phyloP scores from a whole-genome alignment of 257 asterid species.

The Prunella vulgaris region DNA sequence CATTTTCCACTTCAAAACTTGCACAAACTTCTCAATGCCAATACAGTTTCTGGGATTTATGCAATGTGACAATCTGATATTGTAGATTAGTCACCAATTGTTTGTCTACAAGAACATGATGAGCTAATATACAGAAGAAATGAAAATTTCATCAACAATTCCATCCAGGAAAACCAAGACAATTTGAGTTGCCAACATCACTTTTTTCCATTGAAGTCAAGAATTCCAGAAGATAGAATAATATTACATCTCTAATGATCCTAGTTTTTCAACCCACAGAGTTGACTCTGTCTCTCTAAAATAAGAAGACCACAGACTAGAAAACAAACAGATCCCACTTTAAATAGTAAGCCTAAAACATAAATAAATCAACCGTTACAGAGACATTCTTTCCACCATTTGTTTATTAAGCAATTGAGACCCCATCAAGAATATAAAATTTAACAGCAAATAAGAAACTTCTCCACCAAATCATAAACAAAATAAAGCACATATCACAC shows the following conservation, averaged over 20 bases:
- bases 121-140: neutral
- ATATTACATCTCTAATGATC: neutral
- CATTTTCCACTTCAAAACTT: neutral
- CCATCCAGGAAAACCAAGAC: neutral
- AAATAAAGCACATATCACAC: neutral
- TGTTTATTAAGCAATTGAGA: neutral
- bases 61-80: too few species aligned
- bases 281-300: neutral
- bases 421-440: constrained; percentile 16
- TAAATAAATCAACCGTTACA: constrained; percentile 7
- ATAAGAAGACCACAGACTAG: neutral
- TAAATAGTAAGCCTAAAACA: constrained; percentile 1
- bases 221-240: neutral
- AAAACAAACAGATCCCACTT: constrained; percentile 8
- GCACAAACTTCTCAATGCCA: neutral
- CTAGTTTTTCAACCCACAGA: neutral
- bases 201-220: neutral
- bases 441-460: neutral
- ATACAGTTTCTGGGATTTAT: neutral
- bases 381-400: neutral
- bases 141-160: neutral
- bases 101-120: neutral
- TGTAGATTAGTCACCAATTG: too few species aligned
- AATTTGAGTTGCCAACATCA: neutral
- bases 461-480: constrained; percentile 6